Evolutionary conservation across 106 monocot species (phyloP), one percentile per base, ranked within the genome.

Genomic region (Cymbidium sinense): DNA sequence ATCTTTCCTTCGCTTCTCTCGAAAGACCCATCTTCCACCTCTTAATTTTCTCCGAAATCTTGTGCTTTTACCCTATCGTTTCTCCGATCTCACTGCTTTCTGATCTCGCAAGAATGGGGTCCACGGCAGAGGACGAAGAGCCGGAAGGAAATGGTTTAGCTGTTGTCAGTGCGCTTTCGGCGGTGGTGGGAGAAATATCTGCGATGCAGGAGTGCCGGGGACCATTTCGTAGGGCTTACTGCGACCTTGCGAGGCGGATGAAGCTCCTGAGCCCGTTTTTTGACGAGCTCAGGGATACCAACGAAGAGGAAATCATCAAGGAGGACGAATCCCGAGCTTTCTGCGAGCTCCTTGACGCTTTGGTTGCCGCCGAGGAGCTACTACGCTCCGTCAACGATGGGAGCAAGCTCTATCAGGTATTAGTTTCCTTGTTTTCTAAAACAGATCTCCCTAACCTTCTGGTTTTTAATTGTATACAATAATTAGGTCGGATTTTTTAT

Each of bases 361-460:
- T 96, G 72, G 74, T 35, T 43, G 43, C 85, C 5, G 91, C 88
- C 27, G 81, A 75, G 62, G 93, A 91, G 13, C 78, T 96, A 43
- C 85, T 96, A 47, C 84, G 78, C 5, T 78, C 83, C 2, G 79
- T 91, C 47, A 78, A 81, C 47, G 86, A 88, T 2, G 96, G 86
- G 23, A 96, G 96, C 83, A 96, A 87, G 85, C 81, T 96, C 76
- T 81, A 86, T 84, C 96, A 96, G 96, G 96, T 96, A 77, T 33
- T 7, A 18, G 4, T 1, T 44, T 39, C 23, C 28, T 37, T 29
- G 30, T 30, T 29, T 64, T 31, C 39, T 34, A 2, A 37, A 71
- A 37, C 37, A 71, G 36, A 37, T 35, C 23, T 71, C 37, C 13
- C 11, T 36, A 8, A 6, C 20, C 20, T 37, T 71, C 34, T n/a